phyloP scores from a whole-genome alignment of 805 yeast genomes.

The Candida maltosa region DNA sequence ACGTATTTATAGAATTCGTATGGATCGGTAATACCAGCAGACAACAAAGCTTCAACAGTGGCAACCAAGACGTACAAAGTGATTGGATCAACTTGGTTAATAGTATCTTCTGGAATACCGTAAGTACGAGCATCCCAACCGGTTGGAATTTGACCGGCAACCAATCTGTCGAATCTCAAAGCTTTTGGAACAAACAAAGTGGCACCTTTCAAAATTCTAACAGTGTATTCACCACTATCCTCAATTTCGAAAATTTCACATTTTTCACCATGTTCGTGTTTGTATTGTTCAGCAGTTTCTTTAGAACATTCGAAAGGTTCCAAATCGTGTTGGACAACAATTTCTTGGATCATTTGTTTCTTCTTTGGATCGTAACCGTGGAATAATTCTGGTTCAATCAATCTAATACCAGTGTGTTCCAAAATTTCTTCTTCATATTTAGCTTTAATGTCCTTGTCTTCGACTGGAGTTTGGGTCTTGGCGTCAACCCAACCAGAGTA shows the following conservation, averaged over 20 bases:
- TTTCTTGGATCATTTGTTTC: conserved; percentile 92
- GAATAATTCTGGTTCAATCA: conserved; percentile 93
- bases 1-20: conserved; percentile 98
- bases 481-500: conserved; percentile 98
- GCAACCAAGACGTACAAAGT: conserved; percentile 91
- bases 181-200: conserved; percentile 89
- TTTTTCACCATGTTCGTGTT: conserved; percentile 88
- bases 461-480: conserved; percentile 88
- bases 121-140: conserved; percentile 97
- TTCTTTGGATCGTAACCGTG: conserved; percentile 91
- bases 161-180: conserved; percentile 67
- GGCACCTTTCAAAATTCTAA: conserved; percentile 89
- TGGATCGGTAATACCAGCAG: conserved; percentile 97
- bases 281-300: conserved; percentile 93
- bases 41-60: conserved; percentile 89
- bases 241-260: conserved; percentile 88
- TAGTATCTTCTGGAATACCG: conserved; percentile 92
- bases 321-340: conserved; percentile 92
- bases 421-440: conserved; percentile 87
- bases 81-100: conserved; percentile 93
- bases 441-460: conserved; percentile 87
- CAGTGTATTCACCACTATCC: conserved; percentile 90
- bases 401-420: conserved; percentile 94
- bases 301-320: conserved; percentile 94
- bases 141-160: conserved; percentile 93